Evolutionary conservation across 345 rosid species (phyloP).

Genomic region (Eucalyptus microcorys): DNA sequence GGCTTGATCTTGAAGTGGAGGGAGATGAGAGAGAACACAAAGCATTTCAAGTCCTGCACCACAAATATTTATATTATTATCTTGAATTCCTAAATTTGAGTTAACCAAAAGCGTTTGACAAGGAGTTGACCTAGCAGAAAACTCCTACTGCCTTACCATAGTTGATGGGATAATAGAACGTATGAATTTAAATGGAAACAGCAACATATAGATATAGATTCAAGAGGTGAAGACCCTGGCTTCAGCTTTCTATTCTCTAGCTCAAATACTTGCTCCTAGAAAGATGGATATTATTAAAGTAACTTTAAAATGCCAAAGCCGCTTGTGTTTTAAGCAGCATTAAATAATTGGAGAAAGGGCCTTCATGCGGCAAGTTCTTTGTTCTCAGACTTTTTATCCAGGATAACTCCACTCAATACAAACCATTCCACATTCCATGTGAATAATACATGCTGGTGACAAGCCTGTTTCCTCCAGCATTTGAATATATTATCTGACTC

Average conservation of each 20-base stretch:
- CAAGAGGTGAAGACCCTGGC: not conserved
- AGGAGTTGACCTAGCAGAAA: not conserved
- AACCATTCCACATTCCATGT: not conserved
- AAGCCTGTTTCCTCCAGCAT: not conserved
- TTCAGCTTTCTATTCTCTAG: not conserved
- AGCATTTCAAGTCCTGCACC: conserved; percentile 98
- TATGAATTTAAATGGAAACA: not conserved
- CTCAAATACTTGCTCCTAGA: not conserved
- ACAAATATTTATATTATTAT: not conserved
- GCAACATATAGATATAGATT: not conserved
- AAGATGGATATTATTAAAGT: not conserved
- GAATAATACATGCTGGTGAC: not conserved
- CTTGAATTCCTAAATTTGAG: not conserved
- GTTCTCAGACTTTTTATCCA: not conserved
- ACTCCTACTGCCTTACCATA: not conserved
- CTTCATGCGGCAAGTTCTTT: not conserved
- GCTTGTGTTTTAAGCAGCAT: not conserved
- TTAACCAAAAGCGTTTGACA: not conserved
- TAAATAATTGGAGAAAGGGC: not conserved
- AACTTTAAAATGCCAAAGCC: not conserved
- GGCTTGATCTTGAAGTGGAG: conserved; percentile 99
- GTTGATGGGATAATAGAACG: not conserved
- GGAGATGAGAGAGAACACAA: conserved; percentile 96
- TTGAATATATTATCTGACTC: not conserved
- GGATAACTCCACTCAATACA: not conserved